phyloP scores from a whole-genome alignment of 768 basidiomycete genomes.

The Mycena capillaripes region DNA sequence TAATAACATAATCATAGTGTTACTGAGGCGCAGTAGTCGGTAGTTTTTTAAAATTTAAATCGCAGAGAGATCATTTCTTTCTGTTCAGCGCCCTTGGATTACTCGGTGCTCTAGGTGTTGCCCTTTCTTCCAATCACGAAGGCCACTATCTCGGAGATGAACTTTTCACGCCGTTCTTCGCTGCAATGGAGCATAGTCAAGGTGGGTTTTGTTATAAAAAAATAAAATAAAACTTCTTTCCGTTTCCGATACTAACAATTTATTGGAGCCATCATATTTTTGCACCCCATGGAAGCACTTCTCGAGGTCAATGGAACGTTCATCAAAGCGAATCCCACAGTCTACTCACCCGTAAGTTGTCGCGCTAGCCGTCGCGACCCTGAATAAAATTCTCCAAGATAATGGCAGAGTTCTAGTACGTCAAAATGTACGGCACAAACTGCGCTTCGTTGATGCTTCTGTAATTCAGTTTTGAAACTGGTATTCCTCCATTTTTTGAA shows the following conservation, averaged over 20 bases:
- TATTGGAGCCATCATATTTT: conserved; percentile 16
- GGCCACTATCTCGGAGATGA: conserved; percentile 28
- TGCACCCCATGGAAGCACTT: conserved; percentile 21
- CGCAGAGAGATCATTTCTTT: background rate
- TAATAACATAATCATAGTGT: conserved; percentile 4
- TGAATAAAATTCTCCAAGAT: background rate
- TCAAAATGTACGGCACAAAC: background rate
- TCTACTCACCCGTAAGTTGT: conserved; percentile 13
- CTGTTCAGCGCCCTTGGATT: conserved; percentile 9
- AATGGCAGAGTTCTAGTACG: conserved; percentile 28
- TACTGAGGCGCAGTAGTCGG: conserved; percentile 21
- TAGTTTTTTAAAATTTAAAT: background rate
- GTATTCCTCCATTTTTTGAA: background rate
- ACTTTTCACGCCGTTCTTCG: conserved; percentile 16
- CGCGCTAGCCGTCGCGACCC: too few species aligned
- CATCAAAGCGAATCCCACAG: conserved; percentile 29
- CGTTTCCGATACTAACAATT: background rate
- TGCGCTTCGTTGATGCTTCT: background rate
- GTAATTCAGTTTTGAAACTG: conserved; percentile 28
- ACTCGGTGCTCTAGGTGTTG: conserved; percentile 26
- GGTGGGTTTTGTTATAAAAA: background rate
- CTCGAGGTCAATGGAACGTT: conserved; percentile 9
- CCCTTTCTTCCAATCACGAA: conserved; percentile 30
- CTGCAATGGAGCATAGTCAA: background rate
- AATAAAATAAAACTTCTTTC: too few species aligned